Percentiles rank a stretch among this genome's conserved stretches.
Conservation (phyloP, 805 yeast genomes). For the Ogataea methylovora region DNA sequence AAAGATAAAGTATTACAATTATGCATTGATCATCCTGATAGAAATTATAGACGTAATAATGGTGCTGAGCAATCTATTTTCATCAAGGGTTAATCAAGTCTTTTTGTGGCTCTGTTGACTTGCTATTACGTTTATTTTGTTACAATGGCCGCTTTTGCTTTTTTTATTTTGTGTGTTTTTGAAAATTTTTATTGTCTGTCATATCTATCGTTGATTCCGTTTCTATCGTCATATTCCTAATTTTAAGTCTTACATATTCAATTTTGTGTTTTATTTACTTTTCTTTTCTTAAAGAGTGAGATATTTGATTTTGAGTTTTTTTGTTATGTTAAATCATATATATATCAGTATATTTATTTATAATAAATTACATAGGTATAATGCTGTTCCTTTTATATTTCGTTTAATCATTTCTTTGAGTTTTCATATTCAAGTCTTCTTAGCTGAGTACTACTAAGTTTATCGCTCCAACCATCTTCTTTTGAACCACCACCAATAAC, state of each 20-base stretch:
- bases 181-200: not conserved
- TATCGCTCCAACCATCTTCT: constrained; percentile 49
- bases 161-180: not conserved
- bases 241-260: not conserved
- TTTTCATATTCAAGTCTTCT: constrained; percentile 35
- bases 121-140: no score
- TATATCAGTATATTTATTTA: not conserved
- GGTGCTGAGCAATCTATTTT: constrained; percentile 52
- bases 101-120: no score
- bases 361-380: not conserved
- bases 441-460: constrained; percentile 79
- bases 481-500: constrained; percentile 57
- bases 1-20: constrained; percentile 27
- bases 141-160: not conserved
- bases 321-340: not conserved
- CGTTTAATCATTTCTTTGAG: no score
- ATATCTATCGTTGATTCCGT: not conserved
- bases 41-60: constrained; percentile 49
- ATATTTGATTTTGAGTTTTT: no score
- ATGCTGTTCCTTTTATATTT: not conserved
- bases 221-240: not conserved
- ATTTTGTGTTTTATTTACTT: no score
- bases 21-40: constrained; percentile 85
- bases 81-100: constrained; percentile 47
- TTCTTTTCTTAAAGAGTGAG: not conserved